phyloP scores from a whole-genome alignment of 2,329 filamentous ascomycete genomes.

The Aspergillus sclerotialis region DNA sequence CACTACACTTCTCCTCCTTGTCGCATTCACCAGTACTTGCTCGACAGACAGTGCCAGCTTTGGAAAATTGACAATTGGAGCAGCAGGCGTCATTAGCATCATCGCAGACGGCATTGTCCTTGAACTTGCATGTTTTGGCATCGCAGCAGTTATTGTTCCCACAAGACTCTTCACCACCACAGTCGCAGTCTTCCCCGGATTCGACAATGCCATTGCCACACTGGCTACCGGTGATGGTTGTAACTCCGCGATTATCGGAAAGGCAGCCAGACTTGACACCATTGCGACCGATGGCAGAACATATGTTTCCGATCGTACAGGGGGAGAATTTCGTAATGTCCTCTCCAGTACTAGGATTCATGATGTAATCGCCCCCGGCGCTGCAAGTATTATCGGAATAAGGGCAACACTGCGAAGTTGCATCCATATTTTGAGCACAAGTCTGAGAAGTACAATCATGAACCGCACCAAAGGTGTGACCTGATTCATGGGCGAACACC shows the following conservation, averaged over 20 bases:
- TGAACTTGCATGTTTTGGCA: constrained; percentile 79
- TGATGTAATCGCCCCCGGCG: constrained; percentile 75
- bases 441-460: constrained; percentile 75
- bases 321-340: constrained; percentile 75
- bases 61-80: constrained; percentile 35
- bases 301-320: constrained; percentile 90
- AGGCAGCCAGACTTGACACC: constrained; percentile 72
- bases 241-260: constrained; percentile 75
- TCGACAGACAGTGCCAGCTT: constrained; percentile 69
- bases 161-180: constrained; percentile 69
- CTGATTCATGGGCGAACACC: constrained; percentile 88
- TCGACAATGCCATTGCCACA: constrained; percentile 98
- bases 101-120: constrained; percentile 65
- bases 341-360: constrained; percentile 81
- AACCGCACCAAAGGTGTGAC: constrained; percentile 91
- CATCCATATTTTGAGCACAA: constrained; percentile 58
- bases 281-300: constrained; percentile 70
- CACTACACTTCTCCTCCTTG: constrained; percentile 74
- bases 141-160: constrained; percentile 75
- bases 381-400: constrained; percentile 62
- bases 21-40: constrained; percentile 75
- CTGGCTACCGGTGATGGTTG: constrained; percentile 71
- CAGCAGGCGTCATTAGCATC: constrained; percentile 45
- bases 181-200: constrained; percentile 89
- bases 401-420: constrained; percentile 71